Evolutionary conservation across 2,329 filamentous ascomycete species (phyloP).

Genomic region (Epichloe uncinata): DNA sequence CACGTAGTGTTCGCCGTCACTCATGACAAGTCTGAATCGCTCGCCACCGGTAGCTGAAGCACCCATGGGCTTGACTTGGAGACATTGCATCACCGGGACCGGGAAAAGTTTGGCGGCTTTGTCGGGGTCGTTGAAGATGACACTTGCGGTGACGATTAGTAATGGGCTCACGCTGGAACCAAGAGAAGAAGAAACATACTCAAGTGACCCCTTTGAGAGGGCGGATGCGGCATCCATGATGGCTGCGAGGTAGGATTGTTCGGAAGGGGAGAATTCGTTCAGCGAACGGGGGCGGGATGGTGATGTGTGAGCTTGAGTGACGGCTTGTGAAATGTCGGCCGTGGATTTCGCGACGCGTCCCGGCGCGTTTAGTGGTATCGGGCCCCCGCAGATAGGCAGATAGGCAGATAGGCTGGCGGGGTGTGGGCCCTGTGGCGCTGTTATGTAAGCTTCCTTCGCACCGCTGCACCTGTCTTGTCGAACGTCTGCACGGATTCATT

Average conservation of each 20-base stretch:
- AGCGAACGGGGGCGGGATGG: background rate
- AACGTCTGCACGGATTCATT: too few species aligned
- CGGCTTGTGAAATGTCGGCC: conserved; percentile 1
- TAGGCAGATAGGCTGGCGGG: background rate
- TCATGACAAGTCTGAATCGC: conserved; percentile 68
- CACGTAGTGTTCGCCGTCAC: conserved; percentile 52
- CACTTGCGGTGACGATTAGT: conserved; percentile 30
- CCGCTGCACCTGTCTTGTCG: too few species aligned
- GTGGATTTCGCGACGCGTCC: conserved; percentile 19
- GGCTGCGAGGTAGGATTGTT: background rate
- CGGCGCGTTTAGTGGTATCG: conserved; percentile 13
- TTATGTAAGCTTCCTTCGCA: background rate
- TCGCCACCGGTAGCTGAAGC: conserved; percentile 51
- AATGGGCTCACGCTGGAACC: background rate
- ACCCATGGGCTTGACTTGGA: conserved; percentile 81
- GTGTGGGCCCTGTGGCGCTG: background rate
- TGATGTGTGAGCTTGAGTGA: background rate
- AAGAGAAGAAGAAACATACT: conserved; percentile 22
- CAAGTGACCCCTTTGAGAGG: conserved; percentile 34
- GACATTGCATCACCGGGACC: conserved; percentile 78
- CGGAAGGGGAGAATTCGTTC: background rate
- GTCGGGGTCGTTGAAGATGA: conserved; percentile 62
- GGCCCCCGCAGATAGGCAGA: background rate
- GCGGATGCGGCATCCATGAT: conserved; percentile 26
- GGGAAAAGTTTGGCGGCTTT: conserved; percentile 41